Conservation (phyloP, 2,329 filamentous ascomycete genomes). For the Beauveria scarabaeidicola region DNA sequence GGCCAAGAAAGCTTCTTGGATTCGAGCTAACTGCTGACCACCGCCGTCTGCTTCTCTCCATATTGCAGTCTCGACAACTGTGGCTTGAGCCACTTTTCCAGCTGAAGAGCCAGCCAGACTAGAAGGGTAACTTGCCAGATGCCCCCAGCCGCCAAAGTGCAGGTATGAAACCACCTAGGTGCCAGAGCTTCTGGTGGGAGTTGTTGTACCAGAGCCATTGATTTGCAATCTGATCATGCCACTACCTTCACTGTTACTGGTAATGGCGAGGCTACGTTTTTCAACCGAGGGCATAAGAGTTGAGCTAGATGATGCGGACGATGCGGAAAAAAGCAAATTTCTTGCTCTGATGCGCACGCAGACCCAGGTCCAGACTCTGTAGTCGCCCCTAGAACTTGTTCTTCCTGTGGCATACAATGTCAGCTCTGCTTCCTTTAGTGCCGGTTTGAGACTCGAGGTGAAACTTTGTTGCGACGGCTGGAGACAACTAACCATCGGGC, state of each 20-base stretch:
- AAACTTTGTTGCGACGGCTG: background rate
- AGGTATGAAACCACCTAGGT: constrained; percentile 30
- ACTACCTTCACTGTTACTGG: constrained; percentile 23
- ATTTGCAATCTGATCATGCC: constrained; percentile 29
- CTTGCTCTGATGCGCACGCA: constrained; percentile 34
- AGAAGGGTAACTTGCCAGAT: constrained; percentile 37
- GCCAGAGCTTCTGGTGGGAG: constrained; percentile 25
- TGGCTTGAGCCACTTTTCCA: background rate
- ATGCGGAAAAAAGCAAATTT: constrained; percentile 35
- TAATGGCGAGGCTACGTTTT: constrained; percentile 24
- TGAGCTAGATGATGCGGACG: constrained; percentile 27
- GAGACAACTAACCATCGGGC: constrained; percentile 1
- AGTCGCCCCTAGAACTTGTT: constrained; percentile 13
- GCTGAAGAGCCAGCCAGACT: constrained; percentile 23
- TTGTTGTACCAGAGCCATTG: constrained; percentile 21
- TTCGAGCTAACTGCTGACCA: constrained; percentile 10
- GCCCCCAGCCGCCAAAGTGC: constrained; percentile 24
- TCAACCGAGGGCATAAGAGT: constrained; percentile 19
- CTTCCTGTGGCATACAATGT: constrained; percentile 12
- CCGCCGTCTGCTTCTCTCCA: constrained; percentile 15
- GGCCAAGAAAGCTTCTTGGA: background rate
- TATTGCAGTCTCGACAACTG: background rate
- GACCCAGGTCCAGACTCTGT: constrained; percentile 26
- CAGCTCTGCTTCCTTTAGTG: background rate
- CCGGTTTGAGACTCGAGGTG: background rate